Base-by-base conservation (phyloP, 495 filamentous ascomycete genomes). In the Aspergillus bertholletiae region DNA sequence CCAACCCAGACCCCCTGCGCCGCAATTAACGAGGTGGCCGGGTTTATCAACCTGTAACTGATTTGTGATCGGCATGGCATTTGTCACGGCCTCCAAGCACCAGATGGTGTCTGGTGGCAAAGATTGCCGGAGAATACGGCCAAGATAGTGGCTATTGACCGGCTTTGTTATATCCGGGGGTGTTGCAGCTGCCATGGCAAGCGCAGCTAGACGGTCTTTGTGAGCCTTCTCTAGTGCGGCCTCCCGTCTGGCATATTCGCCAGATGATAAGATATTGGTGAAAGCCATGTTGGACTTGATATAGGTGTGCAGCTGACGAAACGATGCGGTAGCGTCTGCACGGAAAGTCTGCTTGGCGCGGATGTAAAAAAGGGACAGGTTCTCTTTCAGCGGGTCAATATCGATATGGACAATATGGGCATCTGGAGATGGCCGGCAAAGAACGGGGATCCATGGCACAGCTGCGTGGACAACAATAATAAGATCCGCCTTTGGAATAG, bases 1-100 rank as follows among this genome's bases (percentile, higher is more conserved):
- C 93, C 93, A 97, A 18, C 93, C 93, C 0, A 97, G 79, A 4
- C 93, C 93, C 30, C 93, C 93, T 28, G 92, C 93, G 13, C 93
- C 93, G 66, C 92, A 97, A 74, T 96, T 96, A 64, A 94, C 6
- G 84, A 85, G 5, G 91, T 89, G 0, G 92, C 92, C 1, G 84
- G 57, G 13, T n/a, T n/a, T n/a, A n/a, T n/a, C n/a, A n/a, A n/a
- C n/a, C n/a, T n/a, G 82, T 88, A 11, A 86, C 85, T 62, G 83
- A 81, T n/a, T 96, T 65, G 58, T 90, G 86, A 60, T 97, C 90
- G 20, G 90, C 85, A 65, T 69, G 0, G 89, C 90, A 51, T 88
- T 86, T 7, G 93, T 97, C 17, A 97, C 93, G 2, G 93, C 85
- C 73, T 97, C 93, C 51, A 96, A 77, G 5, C 86, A 86, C 76